These are phyloP conservation scores for Tympanopsis confertula DNA, from an alignment of 2,329 filamentous ascomycete genomes.

Conservation along the genomic window DNA sequence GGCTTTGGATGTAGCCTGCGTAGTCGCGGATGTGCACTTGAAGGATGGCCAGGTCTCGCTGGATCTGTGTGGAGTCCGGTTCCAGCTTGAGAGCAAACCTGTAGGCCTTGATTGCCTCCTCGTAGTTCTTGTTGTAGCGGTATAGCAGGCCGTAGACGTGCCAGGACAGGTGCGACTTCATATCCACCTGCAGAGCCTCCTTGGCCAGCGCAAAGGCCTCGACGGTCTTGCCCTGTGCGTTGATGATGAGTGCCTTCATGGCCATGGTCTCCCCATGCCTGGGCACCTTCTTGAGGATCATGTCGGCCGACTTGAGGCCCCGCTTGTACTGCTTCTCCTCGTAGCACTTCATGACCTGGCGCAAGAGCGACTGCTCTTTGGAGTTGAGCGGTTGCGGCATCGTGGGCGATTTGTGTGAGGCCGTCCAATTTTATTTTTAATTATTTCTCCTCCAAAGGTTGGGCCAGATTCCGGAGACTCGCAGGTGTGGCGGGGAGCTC, in stretches of 20 bases:
- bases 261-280: constrained; percentile 97
- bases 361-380: constrained; percentile 90
- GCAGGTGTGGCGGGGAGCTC: no score
- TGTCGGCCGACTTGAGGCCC: constrained; percentile 87
- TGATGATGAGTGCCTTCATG: constrained; percentile 97
- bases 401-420: constrained; percentile 15
- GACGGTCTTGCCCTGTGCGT: constrained; percentile 79
- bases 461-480: no score
- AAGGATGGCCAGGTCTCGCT: constrained; percentile 81
- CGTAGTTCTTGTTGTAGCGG: constrained; percentile 89
- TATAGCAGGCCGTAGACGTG: constrained; percentile 95
- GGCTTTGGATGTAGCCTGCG: constrained; percentile 80
- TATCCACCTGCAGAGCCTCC: constrained; percentile 82
- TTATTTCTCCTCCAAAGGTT: no score
- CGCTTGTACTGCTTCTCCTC: constrained; percentile 97
- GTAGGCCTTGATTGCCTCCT: constrained; percentile 98
- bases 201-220: constrained; percentile 92
- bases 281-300: constrained; percentile 87
- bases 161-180: constrained; percentile 99
- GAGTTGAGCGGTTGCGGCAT: constrained; percentile 68
- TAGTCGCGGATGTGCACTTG: constrained; percentile 97
- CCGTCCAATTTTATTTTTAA: no score
- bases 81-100: constrained; percentile 88
- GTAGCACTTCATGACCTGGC: constrained; percentile 87
- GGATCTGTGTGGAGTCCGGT: constrained; percentile 87